Evolutionary conservation across 805 yeast species (phyloP).

Genomic region (Isabelozyma pseudorhagii): DNA sequence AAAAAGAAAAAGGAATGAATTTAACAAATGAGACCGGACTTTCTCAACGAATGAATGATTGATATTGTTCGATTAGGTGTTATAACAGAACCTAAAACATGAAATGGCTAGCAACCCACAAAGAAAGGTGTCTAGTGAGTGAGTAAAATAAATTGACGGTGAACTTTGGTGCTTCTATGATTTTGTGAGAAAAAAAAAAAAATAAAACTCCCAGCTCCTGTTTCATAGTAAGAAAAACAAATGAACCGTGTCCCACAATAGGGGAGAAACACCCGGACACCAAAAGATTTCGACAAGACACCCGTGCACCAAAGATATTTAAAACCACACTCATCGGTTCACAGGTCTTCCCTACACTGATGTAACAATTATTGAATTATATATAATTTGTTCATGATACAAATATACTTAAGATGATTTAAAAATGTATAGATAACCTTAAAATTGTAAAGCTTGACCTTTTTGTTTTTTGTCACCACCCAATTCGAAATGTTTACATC

Average conservation of each 20-base stretch:
- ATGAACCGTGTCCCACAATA: not conserved
- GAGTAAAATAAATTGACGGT: not conserved
- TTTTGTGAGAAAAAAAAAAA: not conserved
- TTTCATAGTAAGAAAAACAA: not conserved
- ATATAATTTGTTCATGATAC: not conserved
- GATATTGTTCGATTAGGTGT: too few relatives aligned
- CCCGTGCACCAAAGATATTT: too few relatives aligned
- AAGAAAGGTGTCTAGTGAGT: not conserved
- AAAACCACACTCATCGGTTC: too few relatives aligned
- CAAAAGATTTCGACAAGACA: not conserved
- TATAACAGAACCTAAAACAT: not conserved
- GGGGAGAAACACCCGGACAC: not conserved
- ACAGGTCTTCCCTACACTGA: too few relatives aligned
- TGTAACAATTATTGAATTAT: not conserved
- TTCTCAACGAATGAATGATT: too few relatives aligned
- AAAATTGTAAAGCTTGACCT: slow-evolving; percentile 99
- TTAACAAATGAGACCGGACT: too few relatives aligned
- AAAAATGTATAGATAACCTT: slow-evolving; percentile 29
- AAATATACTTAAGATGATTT: slow-evolving; percentile 2
- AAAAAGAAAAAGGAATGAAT: too few relatives aligned
- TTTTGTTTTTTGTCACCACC: slow-evolving; percentile 99
- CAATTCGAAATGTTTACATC: slow-evolving; percentile 99
- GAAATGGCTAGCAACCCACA: not conserved
- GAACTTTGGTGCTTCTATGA: not conserved
- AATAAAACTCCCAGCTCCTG: not conserved